A percentile compares a stretch with the other conserved stretches of the same genome.
These are phyloP conservation scores for Naganishia albida DNA, from an alignment of 1,284 basidiomycete species.

Conservation along the genomic window DNA sequence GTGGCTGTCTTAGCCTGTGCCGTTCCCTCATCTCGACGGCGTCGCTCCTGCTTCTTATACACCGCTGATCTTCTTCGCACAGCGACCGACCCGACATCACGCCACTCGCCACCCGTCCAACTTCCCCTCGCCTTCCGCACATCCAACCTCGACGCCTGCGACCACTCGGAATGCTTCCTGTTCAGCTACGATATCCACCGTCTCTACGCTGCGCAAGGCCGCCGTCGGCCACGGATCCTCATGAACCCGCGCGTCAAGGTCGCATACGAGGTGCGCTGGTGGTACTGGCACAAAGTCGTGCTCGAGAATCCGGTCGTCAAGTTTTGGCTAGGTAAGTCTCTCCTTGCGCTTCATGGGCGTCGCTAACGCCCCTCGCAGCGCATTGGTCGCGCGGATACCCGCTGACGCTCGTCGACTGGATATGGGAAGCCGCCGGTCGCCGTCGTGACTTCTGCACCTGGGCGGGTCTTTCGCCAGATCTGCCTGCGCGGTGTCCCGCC, in stretches of 20 bases:
- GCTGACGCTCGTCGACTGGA: slow-evolving; percentile 38
- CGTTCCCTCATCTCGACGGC: slow-evolving; percentile 39
- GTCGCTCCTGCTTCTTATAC: slow-evolving; percentile 43
- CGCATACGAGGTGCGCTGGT: slow-evolving; percentile 55
- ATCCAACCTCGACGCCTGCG: slow-evolving; percentile 56
- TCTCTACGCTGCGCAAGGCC: slow-evolving; percentile 50
- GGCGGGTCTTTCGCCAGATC: slow-evolving; percentile 35
- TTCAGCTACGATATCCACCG: slow-evolving; percentile 62
- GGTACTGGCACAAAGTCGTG: slow-evolving; percentile 58
- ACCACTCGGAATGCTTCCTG: slow-evolving; percentile 61
- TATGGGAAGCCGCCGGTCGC: slow-evolving; percentile 37
- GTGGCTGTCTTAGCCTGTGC: too few relatives aligned
- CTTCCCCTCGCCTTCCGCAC: slow-evolving; percentile 58
- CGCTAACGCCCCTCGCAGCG: slow-evolving; percentile 22
- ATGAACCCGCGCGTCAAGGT: slow-evolving; percentile 58
- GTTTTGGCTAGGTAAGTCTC: slow-evolving; percentile 56
- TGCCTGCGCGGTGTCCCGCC: slow-evolving; percentile 39
- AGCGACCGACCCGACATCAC: slow-evolving; percentile 44
- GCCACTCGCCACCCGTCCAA: slow-evolving; percentile 49
- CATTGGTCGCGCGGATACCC: slow-evolving; percentile 40
- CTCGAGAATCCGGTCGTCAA: slow-evolving; percentile 56
- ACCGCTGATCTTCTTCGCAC: slow-evolving; percentile 35
- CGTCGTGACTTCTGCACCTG: slow-evolving; percentile 44
- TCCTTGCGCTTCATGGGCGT: too few relatives aligned
- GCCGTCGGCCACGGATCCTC: slow-evolving; percentile 52